Base-by-base conservation (phyloP, 106 monocot genomes). In the Dendrobium officinale region DNA sequence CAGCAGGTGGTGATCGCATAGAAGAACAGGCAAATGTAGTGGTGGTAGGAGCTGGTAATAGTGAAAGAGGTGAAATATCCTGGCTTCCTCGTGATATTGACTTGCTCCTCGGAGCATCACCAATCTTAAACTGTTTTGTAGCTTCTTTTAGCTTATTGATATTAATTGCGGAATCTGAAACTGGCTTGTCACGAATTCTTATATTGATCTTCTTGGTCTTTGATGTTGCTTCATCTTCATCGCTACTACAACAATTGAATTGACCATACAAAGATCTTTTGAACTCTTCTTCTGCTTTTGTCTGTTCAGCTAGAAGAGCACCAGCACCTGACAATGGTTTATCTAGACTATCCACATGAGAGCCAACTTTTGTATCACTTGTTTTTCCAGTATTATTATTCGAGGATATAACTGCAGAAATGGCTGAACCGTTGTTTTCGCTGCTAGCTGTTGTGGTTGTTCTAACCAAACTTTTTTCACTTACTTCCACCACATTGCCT, bases 141-240 rank as follows among this genome's bases (percentile, higher is more conserved):
- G 95, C 98, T 87, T 95, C 95, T 86, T 93, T 99, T 24, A 99
- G 85, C 85, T 95, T 99, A 80, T 93, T 81, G 33, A 99, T 89
- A 88, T 99, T 95, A 42, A 94, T 89, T 45, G 85, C 72, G 75
- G 87, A 43, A 75, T 78, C 75, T 64, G 85, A 80, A 75, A 82
- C 61, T 6, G 95, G 98, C 74, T 88, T 95, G 40, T 94, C 94
- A 78, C 89, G 87, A 16, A 99, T 99, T 79, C 88, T 85, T 33
- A 99, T 92, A 18, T 42, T 88, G 77, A 99, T 83, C 81, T 93
- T 99, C 67, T 82, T 95, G 22, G 86, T 86, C 72, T 91, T 99
- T 5, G 91, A 81, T 42, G 81, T 77, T 19, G 86, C 73, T 73
- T 99, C 98, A 75, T 99, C 98, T 79, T 95, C 98, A 75, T 93